Evolutionary conservation across 805 yeast species (phyloP), one percentile per base, ranked within the genome.

Genomic region (Lipomyces yamanashiensis): DNA sequence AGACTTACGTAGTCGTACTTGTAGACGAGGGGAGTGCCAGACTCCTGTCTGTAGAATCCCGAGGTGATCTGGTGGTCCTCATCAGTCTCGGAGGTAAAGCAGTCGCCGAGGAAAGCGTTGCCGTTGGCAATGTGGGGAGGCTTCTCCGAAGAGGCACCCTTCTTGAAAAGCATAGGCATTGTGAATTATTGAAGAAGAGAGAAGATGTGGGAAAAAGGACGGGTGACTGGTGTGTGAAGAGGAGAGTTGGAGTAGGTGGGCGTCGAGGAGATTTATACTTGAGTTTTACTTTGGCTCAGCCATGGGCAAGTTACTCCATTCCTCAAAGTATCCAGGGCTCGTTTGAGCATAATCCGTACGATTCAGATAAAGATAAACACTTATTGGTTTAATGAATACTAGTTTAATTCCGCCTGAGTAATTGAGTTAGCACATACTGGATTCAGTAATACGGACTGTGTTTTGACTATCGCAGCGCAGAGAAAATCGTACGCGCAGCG

Each of bases 41-140:
- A 78, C 75, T 85, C 87, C 77, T 87, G 90, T 72, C 79, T 82
- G 82, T 84, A 87, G 79, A 87, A 87, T 58, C 92, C 92, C 73
- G 86, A 80, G 17, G 86, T 76, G 68, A 87, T 84, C 74, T 84
- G 84, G 73, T 85, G 76, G 55, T 84, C 90, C 56, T 79, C 74
- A 70, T 84, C 85, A 59, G 86, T 87, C 34, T 84, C 85, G 21
- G 88, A 83, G 48, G 86, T 81, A 77, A 84, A 84, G 67, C 81
- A 78, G 72, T 87, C 92, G 59, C 89, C 88, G 66, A 87, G 80
- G 80, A 85, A 87, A 7, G 91, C 82, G 76, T 87, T 87, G 79
- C 81, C 83, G 61, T 87, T 80, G 62, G 87, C 85, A 65, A 87
- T 82, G 47, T 79, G 80, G 51, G 87, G 84, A 70, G 87, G 88